Evolutionary conservation across 2,329 filamentous ascomycete genomes (phyloP).

Genomic region (Aspergillus carbonarius): DNA sequence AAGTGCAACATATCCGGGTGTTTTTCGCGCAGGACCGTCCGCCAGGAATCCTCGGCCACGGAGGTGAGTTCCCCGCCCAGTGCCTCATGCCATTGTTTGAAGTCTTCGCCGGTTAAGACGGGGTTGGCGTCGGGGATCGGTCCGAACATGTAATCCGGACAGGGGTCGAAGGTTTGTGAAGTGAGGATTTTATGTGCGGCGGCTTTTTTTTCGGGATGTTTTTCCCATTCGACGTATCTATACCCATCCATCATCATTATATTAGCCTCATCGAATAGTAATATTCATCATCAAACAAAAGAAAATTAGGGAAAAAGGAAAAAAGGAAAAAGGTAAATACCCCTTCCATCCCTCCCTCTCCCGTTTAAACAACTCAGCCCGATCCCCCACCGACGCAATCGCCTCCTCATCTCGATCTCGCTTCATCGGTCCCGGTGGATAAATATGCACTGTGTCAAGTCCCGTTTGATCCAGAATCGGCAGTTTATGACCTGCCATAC

Average conservation of each 20-base stretch:
- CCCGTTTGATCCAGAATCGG: slow-evolving; percentile 51
- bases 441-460: slow-evolving; percentile 31
- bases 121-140: slow-evolving; percentile 60
- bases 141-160: slow-evolving; percentile 57
- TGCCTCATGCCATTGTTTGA: slow-evolving; percentile 60
- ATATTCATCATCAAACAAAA: not conserved
- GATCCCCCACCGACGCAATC: slow-evolving; percentile 44
- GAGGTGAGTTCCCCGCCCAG: slow-evolving; percentile 46
- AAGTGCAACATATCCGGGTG: slow-evolving; percentile 61
- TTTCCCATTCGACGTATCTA: slow-evolving; percentile 68
- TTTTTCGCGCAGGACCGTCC: slow-evolving; percentile 57
- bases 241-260: not conserved
- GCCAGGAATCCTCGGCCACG: slow-evolving; percentile 61
- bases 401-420: slow-evolving; percentile 33
- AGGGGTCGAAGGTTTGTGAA: slow-evolving; percentile 51
- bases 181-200: slow-evolving; percentile 57
- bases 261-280: not conserved
- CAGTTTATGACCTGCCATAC: slow-evolving; percentile 47
- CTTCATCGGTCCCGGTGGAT: slow-evolving; percentile 8
- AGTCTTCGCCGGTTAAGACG: slow-evolving; percentile 55
- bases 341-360: slow-evolving; percentile 51
- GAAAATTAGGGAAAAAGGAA: not conserved
- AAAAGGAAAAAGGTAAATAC: slow-evolving; percentile 17
- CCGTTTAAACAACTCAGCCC: slow-evolving; percentile 40
- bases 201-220: slow-evolving; percentile 66